Base-by-base conservation (phyloP, 1,284 basidiomycete genomes). In the Ganoderma meredithae region DNA sequence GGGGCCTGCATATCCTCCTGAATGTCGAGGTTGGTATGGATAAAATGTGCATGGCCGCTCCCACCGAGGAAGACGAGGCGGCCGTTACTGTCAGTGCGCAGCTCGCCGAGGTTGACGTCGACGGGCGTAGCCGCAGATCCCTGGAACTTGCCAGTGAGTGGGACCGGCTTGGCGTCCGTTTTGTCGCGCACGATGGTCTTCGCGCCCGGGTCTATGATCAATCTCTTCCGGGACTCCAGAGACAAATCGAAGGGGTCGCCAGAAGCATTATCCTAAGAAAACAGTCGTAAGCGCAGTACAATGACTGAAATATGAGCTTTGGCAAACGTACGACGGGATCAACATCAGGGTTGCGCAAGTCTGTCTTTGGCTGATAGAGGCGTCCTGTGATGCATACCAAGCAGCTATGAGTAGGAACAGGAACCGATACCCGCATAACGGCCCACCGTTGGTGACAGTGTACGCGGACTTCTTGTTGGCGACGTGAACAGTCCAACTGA, bases 391-490 rank as follows among this genome's bases (percentile, higher is more conserved):
- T 55, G 3, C 12, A 13, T 1, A 17, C 17, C 13, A 55, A 9
- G 52, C 13, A 2, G 17, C 52, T 15, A 1, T 27, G 27, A 33
- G 15, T 17, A 55, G 7, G 31, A 31, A 31, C 31, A 31, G 31
- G 3, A 47, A 22, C 1, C 13, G 9, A 10, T 4, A 7, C 31
- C 31, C 13, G 13, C 52, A 17, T 22, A 12, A 41, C 17, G 27
- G 39, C 39, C 2, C 60, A 67, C 62, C 67, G 59, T 58, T n/a
- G 63, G 69, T 72, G n/a, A 58, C 59, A 43, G 65, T 61, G 43
- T 55, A 72, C 12, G 75, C 60, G 9, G 68, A 69, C 66, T 77
- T 77, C 63, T 69, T 70, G 61, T 77, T 77, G 15, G 75, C 76
- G 15, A 77, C 76, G 36, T 75, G 69, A 17, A 76, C 74, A 6